These are phyloP conservation scores for Athelia psychrophila DNA, from an alignment of 1,284 basidiomycete genomes.

Conservation along the genomic window DNA sequence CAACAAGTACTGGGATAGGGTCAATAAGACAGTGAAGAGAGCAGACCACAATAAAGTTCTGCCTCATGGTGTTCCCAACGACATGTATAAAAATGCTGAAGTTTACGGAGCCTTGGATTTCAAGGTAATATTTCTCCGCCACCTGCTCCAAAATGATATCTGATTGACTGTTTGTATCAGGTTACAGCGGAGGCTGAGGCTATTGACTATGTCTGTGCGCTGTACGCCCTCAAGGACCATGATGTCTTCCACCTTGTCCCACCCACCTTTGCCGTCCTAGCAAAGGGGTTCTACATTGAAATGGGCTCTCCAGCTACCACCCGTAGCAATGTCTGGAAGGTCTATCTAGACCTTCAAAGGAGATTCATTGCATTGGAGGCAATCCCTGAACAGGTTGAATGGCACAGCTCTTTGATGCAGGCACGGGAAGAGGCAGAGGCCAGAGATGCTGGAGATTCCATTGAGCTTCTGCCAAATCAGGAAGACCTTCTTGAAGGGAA, in stretches of 20 bases:
- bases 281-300: slow-evolving; percentile 5
- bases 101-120: slow-evolving; percentile 12
- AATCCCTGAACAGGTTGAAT: not conserved
- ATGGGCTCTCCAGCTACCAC: slow-evolving; percentile 6
- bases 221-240: slow-evolving; percentile 13
- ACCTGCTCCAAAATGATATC: no score
- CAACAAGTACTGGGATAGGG: slow-evolving; percentile 6
- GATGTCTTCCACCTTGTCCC: slow-evolving; percentile 14
- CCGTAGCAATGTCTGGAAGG: slow-evolving; percentile 11
- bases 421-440: not conserved
- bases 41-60: slow-evolving; percentile 14
- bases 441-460: not conserved
- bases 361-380: slow-evolving; percentile 1
- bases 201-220: slow-evolving; percentile 4
- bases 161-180: slow-evolving; percentile 2
- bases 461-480: not conserved
- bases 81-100: slow-evolving; percentile 13
- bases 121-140: slow-evolving; percentile 10
- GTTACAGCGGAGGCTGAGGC: slow-evolving; percentile 4
- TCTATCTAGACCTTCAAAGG: slow-evolving; percentile 6
- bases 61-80: slow-evolving; percentile 15
- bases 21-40: slow-evolving; percentile 14
- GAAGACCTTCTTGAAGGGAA: not conserved
- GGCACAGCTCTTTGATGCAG: not conserved
- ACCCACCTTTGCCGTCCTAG: slow-evolving; percentile 4